phyloP scores from a whole-genome alignment of 331 rosid genomes.

The Spiraea crenata region DNA sequence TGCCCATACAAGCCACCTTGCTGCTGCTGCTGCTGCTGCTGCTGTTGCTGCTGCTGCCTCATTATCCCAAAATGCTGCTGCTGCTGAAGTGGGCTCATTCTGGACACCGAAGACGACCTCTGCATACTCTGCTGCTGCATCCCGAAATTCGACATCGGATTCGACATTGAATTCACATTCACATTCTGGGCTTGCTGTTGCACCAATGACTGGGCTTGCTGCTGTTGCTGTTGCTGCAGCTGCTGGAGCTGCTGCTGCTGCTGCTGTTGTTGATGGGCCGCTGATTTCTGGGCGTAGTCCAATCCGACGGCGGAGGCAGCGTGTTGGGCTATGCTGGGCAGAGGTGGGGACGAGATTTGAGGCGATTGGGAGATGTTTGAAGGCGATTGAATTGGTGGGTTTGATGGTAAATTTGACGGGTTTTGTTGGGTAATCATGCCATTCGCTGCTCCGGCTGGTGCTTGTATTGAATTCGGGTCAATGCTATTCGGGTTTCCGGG shows the following conservation, averaged over 20 bases:
- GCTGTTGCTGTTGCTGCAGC: constrained; percentile 40
- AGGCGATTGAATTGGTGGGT: constrained; percentile 48
- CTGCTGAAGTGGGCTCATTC: constrained; percentile 70
- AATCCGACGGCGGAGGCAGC: constrained; percentile 37
- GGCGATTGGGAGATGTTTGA: constrained; percentile 57
- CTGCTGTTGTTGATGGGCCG: constrained; percentile 12
- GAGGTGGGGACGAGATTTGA: constrained; percentile 54
- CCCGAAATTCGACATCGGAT: constrained; percentile 3
- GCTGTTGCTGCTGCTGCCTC: constrained; percentile 60
- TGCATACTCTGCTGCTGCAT: constrained; percentile 56
- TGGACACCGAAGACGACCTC: constrained; percentile 66
- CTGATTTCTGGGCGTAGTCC: constrained; percentile 38
- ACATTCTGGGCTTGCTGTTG: constrained; percentile 39
- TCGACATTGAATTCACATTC: constrained; percentile 47
- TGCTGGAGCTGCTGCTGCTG: constrained; percentile 18
- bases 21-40: constrained; percentile 73
- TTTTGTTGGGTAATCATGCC: constrained; percentile 37
- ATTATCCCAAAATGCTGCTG: constrained; percentile 58
- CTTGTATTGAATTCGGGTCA: constrained; percentile 33
- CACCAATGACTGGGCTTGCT: constrained; percentile 37
- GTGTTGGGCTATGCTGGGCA: constrained; percentile 48
- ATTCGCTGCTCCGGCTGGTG: constrained; percentile 5
- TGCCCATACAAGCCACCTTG: constrained; percentile 60
- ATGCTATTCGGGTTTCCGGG: constrained; percentile 35
- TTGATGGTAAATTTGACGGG: constrained; percentile 36